Evolutionary conservation across 768 basidiomycete genomes (phyloP).

Genomic region (Leccinum subgranulosum): DNA sequence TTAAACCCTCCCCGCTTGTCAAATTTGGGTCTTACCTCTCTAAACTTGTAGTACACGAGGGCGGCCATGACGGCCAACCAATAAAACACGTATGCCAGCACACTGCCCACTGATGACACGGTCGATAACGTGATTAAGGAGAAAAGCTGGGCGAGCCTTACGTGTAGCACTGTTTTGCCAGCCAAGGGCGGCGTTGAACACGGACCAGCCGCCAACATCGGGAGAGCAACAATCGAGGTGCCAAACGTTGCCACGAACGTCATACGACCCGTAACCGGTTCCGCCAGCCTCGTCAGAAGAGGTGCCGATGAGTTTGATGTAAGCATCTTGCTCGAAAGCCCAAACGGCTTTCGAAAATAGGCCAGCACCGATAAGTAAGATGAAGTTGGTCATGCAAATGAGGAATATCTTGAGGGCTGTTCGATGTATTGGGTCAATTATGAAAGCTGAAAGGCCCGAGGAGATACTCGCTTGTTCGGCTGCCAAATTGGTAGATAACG

Average conservation of each 20-base stretch:
- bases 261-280: conserved; percentile 81
- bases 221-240: conserved; percentile 81
- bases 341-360: conserved; percentile 81
- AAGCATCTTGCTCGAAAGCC: conserved; percentile 67
- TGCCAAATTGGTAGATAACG: conserved; percentile 78
- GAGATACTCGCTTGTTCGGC: conserved; percentile 56
- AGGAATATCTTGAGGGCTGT: conserved; percentile 83
- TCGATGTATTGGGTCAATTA: background rate
- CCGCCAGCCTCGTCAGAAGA: conserved; percentile 67
- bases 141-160: conserved; percentile 23
- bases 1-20: background rate
- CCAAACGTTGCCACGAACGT: conserved; percentile 83
- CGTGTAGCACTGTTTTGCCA: conserved; percentile 84
- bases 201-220: conserved; percentile 62
- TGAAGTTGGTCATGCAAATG: conserved; percentile 84
- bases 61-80: conserved; percentile 78
- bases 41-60: conserved; percentile 67
- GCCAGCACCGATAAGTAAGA: conserved; percentile 92
- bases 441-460: too few relatives aligned
- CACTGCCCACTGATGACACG: conserved; percentile 53
- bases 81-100: conserved; percentile 89
- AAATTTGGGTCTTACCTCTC: conserved; percentile 38
- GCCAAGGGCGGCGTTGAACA: conserved; percentile 84
- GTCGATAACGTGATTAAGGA: background rate
- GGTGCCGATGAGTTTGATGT: conserved; percentile 64